Evolutionary conservation across 2,329 filamentous ascomycete genomes (phyloP).

Genomic region (Nannizziopsis arthrosporioides): DNA sequence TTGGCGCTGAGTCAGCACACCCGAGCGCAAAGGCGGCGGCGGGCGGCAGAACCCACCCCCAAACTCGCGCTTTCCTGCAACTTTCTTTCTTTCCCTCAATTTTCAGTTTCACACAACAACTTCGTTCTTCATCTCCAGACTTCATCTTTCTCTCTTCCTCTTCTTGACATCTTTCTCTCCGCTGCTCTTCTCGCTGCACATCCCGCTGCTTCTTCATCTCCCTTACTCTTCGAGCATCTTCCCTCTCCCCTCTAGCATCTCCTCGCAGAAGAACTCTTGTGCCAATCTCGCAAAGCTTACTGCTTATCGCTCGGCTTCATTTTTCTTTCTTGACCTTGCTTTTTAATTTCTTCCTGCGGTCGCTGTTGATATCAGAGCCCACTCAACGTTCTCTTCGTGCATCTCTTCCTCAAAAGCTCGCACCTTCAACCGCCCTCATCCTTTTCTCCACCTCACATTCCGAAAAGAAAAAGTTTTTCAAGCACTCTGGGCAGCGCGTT

Average conservation of each 20-base stretch:
- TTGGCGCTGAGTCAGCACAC: background rate
- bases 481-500: background rate
- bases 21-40: background rate
- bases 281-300: constrained; percentile 10
- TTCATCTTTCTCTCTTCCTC: constrained; percentile 10
- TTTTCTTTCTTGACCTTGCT: background rate
- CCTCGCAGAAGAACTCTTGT: too few species aligned
- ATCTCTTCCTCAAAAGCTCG: constrained; percentile 12
- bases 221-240: constrained; percentile 6
- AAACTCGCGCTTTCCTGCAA: constrained; percentile 5
- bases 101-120: constrained; percentile 9
- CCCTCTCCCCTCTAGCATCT: constrained; percentile 8
- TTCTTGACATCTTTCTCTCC: constrained; percentile 2
- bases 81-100: constrained; percentile 6
- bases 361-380: too few species aligned
- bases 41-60: background rate
- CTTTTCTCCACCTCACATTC: constrained; percentile 5
- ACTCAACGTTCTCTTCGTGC: constrained; percentile 10
- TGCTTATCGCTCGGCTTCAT: constrained; percentile 10
- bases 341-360: background rate
- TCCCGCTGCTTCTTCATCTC: constrained; percentile 14
- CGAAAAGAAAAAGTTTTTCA: background rate
- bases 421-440: constrained; percentile 11
- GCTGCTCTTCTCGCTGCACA: background rate
- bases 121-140: constrained; percentile 14